Evolutionary conservation across 176 grass and related monocot genomes (phyloP), one percentile per base, ranked within the genome.

Genomic region (Oryza meridionalis): DNA sequence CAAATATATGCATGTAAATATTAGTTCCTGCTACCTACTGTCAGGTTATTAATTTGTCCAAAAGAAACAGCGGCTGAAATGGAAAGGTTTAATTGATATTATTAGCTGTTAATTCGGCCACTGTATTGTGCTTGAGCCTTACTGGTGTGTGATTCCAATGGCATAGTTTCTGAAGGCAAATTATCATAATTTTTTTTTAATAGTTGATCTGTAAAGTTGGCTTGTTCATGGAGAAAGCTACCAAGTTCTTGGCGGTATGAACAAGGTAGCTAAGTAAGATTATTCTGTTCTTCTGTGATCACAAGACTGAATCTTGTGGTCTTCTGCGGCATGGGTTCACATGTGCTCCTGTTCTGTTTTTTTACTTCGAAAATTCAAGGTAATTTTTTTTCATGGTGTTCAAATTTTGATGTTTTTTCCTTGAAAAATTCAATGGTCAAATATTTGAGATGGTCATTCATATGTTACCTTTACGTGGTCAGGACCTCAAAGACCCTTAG

Each of bases 1-100:
- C 69, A 89, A 76, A 51, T 19, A 51, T 19, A 73, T 78, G 72
- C 32, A 78, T 90, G 84, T 90, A 90, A 90, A 90, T 90, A 90
- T 86, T 78, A 86, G 49, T 77, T 69, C 79, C 79, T 86, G 61
- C 47, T 83, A 11, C 61, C 74, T 63, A 65, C 35, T 35, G 33
- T 87, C 72, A 61, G 47, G 37, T 76, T 69, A 38, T 81, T 69
- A 49, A 69, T 75, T 65, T 73, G 64, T 68, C 42, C 25, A 29
- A 76, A 84, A 31, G 22, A 14, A 70, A 69, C 82, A 61, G 51
- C 5, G 47, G 12, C 19, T 82, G 78, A 73, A 72, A 86, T 62
- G 32, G 8, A 71, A 75, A 38, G 11, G 25, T 62, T 25, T 69
- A 47, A 75, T 46, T 40, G 33, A 40, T 68, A 63, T 31, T 31